Evolutionary conservation across 768 basidiomycete genomes (phyloP).

Genomic region (Coprinopsis sp.): DNA sequence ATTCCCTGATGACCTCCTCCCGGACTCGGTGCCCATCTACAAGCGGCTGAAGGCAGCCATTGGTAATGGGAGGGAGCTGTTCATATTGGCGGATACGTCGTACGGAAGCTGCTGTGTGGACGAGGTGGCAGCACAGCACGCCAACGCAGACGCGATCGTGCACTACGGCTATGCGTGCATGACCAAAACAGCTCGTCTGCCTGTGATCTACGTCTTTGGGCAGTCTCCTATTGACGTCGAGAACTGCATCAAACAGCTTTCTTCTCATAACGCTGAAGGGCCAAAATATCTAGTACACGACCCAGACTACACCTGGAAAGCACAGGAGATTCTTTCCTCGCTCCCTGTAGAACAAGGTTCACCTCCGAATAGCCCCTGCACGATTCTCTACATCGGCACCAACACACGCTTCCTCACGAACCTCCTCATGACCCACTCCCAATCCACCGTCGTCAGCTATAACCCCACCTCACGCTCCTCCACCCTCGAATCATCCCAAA

Average conservation of each 20-base stretch:
- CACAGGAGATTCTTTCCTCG: conserved; percentile 30
- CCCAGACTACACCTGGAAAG: not conserved
- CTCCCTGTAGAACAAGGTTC: conserved; percentile 23
- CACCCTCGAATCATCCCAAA: conserved; percentile 56
- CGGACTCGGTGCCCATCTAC: conserved; percentile 82
- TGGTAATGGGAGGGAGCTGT: conserved; percentile 53
- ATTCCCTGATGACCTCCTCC: conserved; percentile 91
- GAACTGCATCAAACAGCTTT: conserved; percentile 27
- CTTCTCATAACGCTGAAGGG: conserved; percentile 32
- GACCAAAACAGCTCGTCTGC: conserved; percentile 81
- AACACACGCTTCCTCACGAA: conserved; percentile 82
- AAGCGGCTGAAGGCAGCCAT: conserved; percentile 52
- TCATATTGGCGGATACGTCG: conserved; percentile 95
- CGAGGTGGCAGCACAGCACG: conserved; percentile 91
- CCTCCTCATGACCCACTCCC: conserved; percentile 75
- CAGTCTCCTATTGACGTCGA: conserved; percentile 58
- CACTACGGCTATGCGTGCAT: conserved; percentile 98
- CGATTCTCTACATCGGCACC: conserved; percentile 58
- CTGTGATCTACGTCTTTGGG: conserved; percentile 89
- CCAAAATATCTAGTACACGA: conserved; percentile 5
- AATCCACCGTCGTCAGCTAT: conserved; percentile 67
- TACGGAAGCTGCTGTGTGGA: conserved; percentile 99
- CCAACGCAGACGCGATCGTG: conserved; percentile 85
- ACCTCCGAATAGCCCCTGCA: conserved; percentile 16
- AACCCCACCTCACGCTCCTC: conserved; percentile 49